Conservation (phyloP, 2,329 filamentous ascomycete species). For the Clonostachys rosea region DNA sequence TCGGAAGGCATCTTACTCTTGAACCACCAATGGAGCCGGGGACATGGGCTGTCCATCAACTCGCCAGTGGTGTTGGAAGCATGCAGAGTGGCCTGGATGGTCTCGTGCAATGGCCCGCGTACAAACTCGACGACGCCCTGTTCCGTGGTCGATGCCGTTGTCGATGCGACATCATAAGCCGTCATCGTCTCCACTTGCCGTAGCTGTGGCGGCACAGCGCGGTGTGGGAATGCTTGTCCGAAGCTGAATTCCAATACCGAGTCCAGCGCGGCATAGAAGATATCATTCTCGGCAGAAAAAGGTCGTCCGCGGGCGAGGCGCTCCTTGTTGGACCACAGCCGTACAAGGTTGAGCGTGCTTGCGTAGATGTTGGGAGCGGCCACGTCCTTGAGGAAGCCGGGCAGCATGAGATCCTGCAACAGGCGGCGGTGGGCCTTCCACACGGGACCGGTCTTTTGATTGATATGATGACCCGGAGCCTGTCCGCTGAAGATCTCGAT, state of each 20-base stretch:
- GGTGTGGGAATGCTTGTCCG: conserved; percentile 14
- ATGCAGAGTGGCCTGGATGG: conserved; percentile 3
- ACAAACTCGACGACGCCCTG: conserved; percentile 5
- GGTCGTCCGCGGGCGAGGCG: conserved; percentile 15
- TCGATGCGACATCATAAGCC: background rate
- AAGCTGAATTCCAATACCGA: conserved; percentile 22
- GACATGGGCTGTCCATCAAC: background rate
- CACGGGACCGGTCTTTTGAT: conserved; percentile 16
- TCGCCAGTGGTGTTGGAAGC: background rate
- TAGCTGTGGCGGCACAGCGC: conserved; percentile 12
- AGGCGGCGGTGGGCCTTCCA: conserved; percentile 26
- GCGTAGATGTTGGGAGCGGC: conserved; percentile 24
- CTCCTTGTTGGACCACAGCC: conserved; percentile 26
- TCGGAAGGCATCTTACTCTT: background rate
- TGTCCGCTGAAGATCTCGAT: conserved; percentile 22
- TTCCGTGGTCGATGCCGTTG: background rate
- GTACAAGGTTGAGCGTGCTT: conserved; percentile 19
- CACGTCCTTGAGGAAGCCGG: conserved; percentile 23
- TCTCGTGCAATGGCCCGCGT: conserved; percentile 15
- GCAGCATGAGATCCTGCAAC: conserved; percentile 30
- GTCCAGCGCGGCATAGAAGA: conserved; percentile 25
- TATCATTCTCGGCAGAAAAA: conserved; percentile 17
- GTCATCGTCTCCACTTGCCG: background rate
- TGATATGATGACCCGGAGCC: conserved; percentile 23
- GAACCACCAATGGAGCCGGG: conserved; percentile 1